phyloP scores from a whole-genome alignment of 805 yeast genomes.

The Schizosaccharomyces octosporus region DNA sequence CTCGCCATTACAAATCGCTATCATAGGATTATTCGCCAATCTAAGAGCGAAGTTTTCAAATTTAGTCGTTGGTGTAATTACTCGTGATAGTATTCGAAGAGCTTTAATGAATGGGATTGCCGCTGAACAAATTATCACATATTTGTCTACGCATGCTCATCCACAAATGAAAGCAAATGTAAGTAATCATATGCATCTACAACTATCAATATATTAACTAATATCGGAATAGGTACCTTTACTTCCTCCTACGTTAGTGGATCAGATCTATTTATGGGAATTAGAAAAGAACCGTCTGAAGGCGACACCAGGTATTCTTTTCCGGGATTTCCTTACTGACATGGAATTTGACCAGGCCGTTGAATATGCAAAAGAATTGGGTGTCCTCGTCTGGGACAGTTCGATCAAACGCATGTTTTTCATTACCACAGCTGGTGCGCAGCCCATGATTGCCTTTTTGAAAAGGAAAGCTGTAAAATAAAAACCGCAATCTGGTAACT shows the following conservation, averaged over 20 bases:
- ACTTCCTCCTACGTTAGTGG: conserved; percentile 93
- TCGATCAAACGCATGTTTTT: conserved; percentile 46
- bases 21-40: conserved; percentile 68
- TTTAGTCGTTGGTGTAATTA: conserved; percentile 79
- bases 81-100: conserved; percentile 69
- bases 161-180: conserved; percentile 47
- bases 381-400: conserved; percentile 76
- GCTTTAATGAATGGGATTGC: conserved; percentile 79
- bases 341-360: conserved; percentile 51
- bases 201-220: not conserved
- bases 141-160: conserved; percentile 78
- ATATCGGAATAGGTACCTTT: conserved; percentile 19
- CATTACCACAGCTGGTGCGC: conserved; percentile 65
- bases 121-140: conserved; percentile 79
- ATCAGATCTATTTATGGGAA: conserved; percentile 90
- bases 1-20: conserved; percentile 85
- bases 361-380: conserved; percentile 70
- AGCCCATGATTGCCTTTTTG: conserved; percentile 79
- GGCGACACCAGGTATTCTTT: conserved; percentile 64
- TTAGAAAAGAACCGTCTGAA: conserved; percentile 79
- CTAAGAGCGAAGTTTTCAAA: conserved; percentile 65
- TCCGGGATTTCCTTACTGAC: conserved; percentile 57
- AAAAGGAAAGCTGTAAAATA: conserved; percentile 21
- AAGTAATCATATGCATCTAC: not conserved
- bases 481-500: too few relatives aligned